Percentiles rank a stretch among this genome's conserved stretches.
Evolutionary conservation across 2,329 filamentous ascomycete genomes (phyloP).

Genomic region (Pestalotiopsis fici): DNA sequence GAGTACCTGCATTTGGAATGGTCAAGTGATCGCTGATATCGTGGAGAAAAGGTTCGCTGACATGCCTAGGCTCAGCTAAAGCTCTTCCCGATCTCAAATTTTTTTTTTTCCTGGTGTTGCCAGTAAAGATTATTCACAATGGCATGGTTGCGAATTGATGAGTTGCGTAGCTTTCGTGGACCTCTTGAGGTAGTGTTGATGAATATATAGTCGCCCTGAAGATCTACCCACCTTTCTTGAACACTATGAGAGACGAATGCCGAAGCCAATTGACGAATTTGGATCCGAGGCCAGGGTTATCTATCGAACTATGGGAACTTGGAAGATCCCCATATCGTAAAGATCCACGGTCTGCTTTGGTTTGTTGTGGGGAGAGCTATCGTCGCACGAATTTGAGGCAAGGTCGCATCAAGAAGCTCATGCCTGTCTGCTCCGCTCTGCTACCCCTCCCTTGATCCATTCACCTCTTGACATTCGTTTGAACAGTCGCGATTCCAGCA

Average conservation of each 20-base stretch:
- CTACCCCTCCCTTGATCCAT: constrained; percentile 5
- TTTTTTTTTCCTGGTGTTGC: background rate
- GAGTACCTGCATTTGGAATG: constrained; percentile 23
- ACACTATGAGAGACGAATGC: background rate
- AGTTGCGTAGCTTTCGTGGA: background rate
- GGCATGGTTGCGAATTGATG: background rate
- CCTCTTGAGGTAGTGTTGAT: background rate
- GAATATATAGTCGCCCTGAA: background rate
- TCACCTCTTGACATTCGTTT: constrained; percentile 1
- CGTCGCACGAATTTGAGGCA: constrained; percentile 10
- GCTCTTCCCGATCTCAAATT: background rate
- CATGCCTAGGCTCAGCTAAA: background rate
- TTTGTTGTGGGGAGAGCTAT: constrained; percentile 10
- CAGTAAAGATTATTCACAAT: background rate
- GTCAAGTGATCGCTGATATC: constrained; percentile 21
- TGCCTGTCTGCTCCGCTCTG: constrained; percentile 5
- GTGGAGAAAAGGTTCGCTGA: constrained; percentile 5
- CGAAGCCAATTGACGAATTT: background rate
- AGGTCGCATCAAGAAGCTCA: constrained; percentile 11
- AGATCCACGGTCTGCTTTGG: background rate
- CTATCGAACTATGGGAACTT: background rate
- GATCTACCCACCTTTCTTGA: background rate
- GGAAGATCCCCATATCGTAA: constrained; percentile 2
- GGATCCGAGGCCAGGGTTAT: constrained; percentile 6
- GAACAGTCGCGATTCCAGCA: background rate